A percentile compares a stretch with the other conserved stretches of the same genome.
These are phyloP conservation scores for Euphrasia confusa DNA, from an alignment of 257 asterid species.

Conservation along the genomic window DNA sequence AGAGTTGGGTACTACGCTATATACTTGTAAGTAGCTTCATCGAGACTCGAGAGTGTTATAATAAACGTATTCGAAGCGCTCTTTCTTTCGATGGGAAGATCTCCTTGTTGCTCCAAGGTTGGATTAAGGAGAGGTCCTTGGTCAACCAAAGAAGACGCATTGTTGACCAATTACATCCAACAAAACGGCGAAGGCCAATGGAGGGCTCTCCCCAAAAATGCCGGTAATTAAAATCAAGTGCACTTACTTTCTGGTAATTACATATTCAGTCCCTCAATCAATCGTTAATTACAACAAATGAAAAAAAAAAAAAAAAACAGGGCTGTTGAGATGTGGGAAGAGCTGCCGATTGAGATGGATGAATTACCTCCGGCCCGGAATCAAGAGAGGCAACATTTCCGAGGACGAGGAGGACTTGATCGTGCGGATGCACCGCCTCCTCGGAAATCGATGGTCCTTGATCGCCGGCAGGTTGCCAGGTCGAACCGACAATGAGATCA, in stretches of 20 bases:
- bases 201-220: constrained; percentile 52
- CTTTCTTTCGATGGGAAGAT: constrained; percentile 40
- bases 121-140: constrained; percentile 54
- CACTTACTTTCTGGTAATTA: background rate
- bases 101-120: constrained; percentile 51
- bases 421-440: constrained; percentile 42
- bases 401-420: constrained; percentile 53
- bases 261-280: background rate
- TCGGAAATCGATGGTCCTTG: constrained; percentile 61
- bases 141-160: constrained; percentile 45
- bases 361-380: constrained; percentile 57
- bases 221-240: constrained; percentile 28
- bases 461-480: constrained; percentile 57
- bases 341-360: constrained; percentile 61
- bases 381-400: constrained; percentile 49
- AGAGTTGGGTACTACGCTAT: too few species aligned
- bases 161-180: constrained; percentile 41
- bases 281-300: background rate
- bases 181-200: constrained; percentile 56
- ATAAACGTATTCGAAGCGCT: too few species aligned
- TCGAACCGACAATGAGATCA: constrained; percentile 60
- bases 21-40: too few species aligned
- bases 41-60: too few species aligned
- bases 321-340: constrained; percentile 59
- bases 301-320: too few species aligned